Conservation (phyloP, 805 yeast genomes). For the Teunomyces barrocoloradensis region DNA sequence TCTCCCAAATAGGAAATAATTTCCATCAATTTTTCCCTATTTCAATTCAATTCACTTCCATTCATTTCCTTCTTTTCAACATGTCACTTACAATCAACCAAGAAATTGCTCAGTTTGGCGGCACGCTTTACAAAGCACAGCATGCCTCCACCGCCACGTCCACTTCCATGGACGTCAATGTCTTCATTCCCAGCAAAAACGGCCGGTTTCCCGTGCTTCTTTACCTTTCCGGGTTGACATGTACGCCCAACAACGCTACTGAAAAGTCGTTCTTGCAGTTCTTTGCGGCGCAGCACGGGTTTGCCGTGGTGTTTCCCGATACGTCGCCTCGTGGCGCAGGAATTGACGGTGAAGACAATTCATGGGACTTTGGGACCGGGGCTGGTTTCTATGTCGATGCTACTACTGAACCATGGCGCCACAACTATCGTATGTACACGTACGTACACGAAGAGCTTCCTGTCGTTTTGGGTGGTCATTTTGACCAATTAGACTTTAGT, state of each 20-base stretch:
- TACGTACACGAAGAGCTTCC: constrained; percentile 78
- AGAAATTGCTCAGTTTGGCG: constrained; percentile 65
- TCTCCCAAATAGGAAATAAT: too few species aligned
- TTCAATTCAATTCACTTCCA: too few species aligned
- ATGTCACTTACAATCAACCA: constrained; percentile 54
- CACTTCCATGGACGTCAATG: constrained; percentile 79
- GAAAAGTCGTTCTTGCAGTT: constrained; percentile 89
- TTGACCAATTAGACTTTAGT: constrained; percentile 54
- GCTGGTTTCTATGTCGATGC: constrained; percentile 96
- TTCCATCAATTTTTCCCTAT: too few species aligned
- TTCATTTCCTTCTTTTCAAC: too few species aligned
- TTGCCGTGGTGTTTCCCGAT: constrained; percentile 91
- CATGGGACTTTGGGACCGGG: constrained; percentile 90
- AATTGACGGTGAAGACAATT: constrained; percentile 74
- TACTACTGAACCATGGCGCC: constrained; percentile 64
- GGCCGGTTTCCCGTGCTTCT: constrained; percentile 66
- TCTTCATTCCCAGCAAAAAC: constrained; percentile 63
- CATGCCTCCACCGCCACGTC: constrained; percentile 67
- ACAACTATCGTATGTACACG: constrained; percentile 81
- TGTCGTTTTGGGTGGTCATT: constrained; percentile 42
- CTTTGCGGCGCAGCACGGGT: constrained; percentile 76
- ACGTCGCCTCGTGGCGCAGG: constrained; percentile 91
- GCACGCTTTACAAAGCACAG: constrained; percentile 68
- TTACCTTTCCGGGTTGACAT: constrained; percentile 86
- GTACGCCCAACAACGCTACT: constrained; percentile 89